Evolutionary conservation across 176 grass and related monocot species (phyloP).

Genomic region (Cenchrus purpureus): DNA sequence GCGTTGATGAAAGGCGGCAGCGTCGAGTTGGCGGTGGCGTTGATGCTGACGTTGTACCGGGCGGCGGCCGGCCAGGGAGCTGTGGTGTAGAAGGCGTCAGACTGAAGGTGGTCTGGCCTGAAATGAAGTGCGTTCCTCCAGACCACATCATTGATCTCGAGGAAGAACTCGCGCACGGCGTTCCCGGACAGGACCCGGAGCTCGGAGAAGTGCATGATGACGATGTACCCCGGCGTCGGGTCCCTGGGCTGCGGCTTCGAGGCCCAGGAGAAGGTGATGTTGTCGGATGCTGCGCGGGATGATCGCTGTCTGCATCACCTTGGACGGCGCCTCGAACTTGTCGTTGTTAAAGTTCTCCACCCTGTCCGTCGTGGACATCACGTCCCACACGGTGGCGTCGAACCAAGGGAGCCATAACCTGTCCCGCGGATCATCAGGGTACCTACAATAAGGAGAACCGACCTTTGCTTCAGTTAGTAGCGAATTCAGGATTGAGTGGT

Average conservation of each 20-base stretch:
- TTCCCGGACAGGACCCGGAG: background rate
- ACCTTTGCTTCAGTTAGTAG: too few species aligned
- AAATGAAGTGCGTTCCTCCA: too few species aligned
- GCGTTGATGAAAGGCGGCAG: constrained; percentile 59
- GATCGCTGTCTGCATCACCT: background rate
- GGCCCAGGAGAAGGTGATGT: background rate
- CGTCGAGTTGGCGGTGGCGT: constrained; percentile 40
- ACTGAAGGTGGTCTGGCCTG: background rate
- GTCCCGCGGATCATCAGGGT: constrained; percentile 43
- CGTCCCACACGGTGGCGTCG: background rate
- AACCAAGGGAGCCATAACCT: background rate
- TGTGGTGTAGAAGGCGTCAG: background rate
- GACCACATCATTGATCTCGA: too few species aligned
- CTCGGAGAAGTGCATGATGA: constrained; percentile 42
- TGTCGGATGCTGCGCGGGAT: background rate
- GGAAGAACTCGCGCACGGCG: constrained; percentile 24
- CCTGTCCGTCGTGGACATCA: background rate
- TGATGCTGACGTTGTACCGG: constrained; percentile 31
- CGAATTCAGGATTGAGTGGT: too few species aligned
- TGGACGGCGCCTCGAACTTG: background rate
- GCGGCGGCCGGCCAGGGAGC: rapidly evolving
- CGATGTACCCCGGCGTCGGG: background rate
- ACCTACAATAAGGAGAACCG: constrained; percentile 1
- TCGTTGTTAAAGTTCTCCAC: background rate
- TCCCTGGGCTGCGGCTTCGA: background rate